Base-by-base conservation (phyloP, 2,329 filamentous ascomycete species). In the Monosporascus cannonballus region DNA sequence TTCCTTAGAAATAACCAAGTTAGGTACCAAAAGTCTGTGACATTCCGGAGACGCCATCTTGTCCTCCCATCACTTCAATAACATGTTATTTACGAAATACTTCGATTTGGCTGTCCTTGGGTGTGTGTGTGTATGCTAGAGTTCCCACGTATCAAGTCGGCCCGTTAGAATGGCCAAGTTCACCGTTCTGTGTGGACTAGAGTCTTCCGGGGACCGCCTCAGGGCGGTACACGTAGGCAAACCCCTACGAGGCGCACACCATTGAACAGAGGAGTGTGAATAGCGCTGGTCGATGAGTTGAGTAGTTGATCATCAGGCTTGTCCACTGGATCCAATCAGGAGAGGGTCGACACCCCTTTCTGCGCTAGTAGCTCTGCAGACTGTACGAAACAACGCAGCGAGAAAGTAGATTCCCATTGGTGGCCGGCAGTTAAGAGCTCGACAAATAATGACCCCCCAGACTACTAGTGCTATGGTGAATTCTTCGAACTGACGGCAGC, bases 311-410 rank as follows among this genome's bases (percentile, higher is more conserved):
- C 58, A 55, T 61, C 57, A 59, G 54, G 56, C 57, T 54, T 60
- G 61, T 62, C 59, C 60, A 59, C 58, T 62, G 57, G 58, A 58
- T 59, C 62, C 56, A 61, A 62, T 59, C 59, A 61, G 63, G 59
- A 61, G 61, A 59, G 55, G 57, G 58, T 61, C 59, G 57, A 58
- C 61, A 56, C 58, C 63, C 42, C 56, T 54, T 55, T 53, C 54
- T 53, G 56, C 53, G 53, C 52, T 60, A 58, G 42, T 58, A 60
- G 55, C 54, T 57, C 56, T 30, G 42, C 42, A 46, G 24, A 15
- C 42, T 30, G 20, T 27, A 46, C 42, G 20, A 46, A 46, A 46
- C 42, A 25, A 14, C 42, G 42, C 42, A 46, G 42, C 24, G 14
- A 46, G 25, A 22, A 24, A 46, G 42, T 46, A 15, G n/a, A 44